phyloP scores from a whole-genome alignment of 2,329 filamentous ascomycete species.

The Hymenoscyphus repandus region DNA sequence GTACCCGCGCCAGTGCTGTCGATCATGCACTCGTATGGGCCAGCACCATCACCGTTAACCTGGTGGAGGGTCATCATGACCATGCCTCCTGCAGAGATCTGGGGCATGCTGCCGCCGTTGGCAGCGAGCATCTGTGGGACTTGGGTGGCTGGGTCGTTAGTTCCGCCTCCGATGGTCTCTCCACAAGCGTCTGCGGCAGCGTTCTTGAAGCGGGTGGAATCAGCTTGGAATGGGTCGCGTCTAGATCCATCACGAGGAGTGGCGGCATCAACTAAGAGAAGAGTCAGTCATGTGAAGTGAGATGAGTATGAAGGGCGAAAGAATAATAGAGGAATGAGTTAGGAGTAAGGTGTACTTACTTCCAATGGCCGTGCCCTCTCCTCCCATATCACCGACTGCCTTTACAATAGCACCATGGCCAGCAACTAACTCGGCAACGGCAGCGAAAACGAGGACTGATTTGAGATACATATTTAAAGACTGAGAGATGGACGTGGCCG shows the following conservation, averaged over 20 bases:
- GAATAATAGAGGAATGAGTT: constrained; percentile 1
- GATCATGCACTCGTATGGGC: constrained; percentile 59
- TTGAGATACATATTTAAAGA: constrained; percentile 3
- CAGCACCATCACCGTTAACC: constrained; percentile 61
- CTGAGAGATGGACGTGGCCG: constrained; percentile 2
- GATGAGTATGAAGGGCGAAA: too few relatives aligned
- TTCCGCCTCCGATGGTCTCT: constrained; percentile 51
- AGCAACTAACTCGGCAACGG: constrained; percentile 2
- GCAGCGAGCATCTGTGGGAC: constrained; percentile 50
- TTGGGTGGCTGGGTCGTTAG: constrained; percentile 52
- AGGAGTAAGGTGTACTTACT: not conserved
- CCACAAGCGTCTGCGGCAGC: constrained; percentile 47
- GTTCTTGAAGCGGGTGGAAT: constrained; percentile 57
- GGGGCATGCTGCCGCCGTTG: constrained; percentile 51
- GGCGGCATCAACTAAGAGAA: constrained; percentile 43
- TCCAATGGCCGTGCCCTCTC: constrained; percentile 1
- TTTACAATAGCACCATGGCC: constrained; percentile 7
- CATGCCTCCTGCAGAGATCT: constrained; percentile 50
- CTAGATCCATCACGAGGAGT: constrained; percentile 58
- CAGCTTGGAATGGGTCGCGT: constrained; percentile 58
- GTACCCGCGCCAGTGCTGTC: constrained; percentile 54
- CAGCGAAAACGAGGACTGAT: constrained; percentile 2
- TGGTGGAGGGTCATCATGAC: constrained; percentile 61
- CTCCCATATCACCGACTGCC: constrained; percentile 4
- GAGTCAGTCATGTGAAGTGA: constrained; percentile 28